phyloP scores from a whole-genome alignment of 108 stramenopile genomes.

The Nitzschia sp. region DNA sequence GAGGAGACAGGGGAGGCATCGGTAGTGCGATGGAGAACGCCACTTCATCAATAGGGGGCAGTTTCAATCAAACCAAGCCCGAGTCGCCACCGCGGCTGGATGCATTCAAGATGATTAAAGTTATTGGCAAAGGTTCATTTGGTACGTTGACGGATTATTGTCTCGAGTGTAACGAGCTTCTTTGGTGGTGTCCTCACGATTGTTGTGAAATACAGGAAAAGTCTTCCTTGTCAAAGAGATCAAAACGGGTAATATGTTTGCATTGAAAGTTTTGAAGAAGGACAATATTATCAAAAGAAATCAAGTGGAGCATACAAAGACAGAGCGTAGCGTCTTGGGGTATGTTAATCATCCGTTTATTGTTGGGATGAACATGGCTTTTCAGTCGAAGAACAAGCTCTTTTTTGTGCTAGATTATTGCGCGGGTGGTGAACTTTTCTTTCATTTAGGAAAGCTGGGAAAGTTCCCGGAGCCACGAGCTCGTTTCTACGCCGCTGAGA shows the following conservation, averaged over 20 bases:
- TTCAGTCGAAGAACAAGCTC: constrained; percentile 95
- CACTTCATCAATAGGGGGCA: constrained; percentile 48
- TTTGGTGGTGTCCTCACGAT: neutral
- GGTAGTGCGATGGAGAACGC: constrained; percentile 77
- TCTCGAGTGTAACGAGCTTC: neutral
- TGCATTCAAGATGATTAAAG: constrained; percentile 87
- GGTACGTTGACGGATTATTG: constrained; percentile 55
- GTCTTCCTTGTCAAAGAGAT: constrained; percentile 89
- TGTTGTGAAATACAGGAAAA: constrained; percentile 57
- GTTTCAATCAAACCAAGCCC: constrained; percentile 59
- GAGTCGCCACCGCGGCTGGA: constrained; percentile 78
- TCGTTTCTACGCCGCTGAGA: constrained; percentile 97
- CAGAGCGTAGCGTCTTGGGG: constrained; percentile 95
- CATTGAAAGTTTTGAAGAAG: constrained; percentile 94
- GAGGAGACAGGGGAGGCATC: constrained; percentile 58
- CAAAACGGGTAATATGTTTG: constrained; percentile 81
- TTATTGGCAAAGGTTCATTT: constrained; percentile 94
- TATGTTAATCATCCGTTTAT: constrained; percentile 98
- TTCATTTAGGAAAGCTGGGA: constrained; percentile 93
- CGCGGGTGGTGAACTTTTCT: constrained; percentile 98
- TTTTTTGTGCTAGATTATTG: constrained; percentile 99
- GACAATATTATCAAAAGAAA: constrained; percentile 97
- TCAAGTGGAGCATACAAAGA: constrained; percentile 98
- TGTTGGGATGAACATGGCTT: constrained; percentile 98
- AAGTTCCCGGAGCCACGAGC: constrained; percentile 91